Percentiles rank a stretch among this genome's conserved stretches.
These are phyloP conservation scores for Stagonosporopsis vannaccii DNA, from an alignment of 2,329 filamentous ascomycete species.

Conservation along the genomic window DNA sequence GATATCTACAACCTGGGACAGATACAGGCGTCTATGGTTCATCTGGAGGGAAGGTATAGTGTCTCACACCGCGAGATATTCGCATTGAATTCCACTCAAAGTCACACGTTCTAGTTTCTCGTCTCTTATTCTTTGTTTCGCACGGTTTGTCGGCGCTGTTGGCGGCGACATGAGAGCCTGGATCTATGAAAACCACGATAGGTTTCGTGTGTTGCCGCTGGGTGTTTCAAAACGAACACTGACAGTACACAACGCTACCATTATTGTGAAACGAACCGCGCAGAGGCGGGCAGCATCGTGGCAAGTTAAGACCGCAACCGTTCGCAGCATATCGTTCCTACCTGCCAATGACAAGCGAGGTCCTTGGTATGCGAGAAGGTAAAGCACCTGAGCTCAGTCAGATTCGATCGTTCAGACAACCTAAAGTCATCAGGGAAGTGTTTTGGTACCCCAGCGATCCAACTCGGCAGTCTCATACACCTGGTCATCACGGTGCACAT, in stretches of 20 bases:
- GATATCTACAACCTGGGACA: not conserved
- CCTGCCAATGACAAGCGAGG: not conserved
- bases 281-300: not conserved
- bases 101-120: not conserved
- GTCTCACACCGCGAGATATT: not conserved
- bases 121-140: not conserved
- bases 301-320: not conserved
- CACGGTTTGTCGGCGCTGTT: not conserved
- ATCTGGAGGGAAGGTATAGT: constrained; percentile 2
- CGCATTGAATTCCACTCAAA: not conserved
- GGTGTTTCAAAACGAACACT: constrained; percentile 13
- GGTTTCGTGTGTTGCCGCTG: constrained; percentile 5
- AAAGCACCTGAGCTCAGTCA: not conserved
- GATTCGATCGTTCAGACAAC: constrained; percentile 3
- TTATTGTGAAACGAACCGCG: not conserved
- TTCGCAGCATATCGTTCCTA: not conserved
- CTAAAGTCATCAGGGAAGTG: not conserved
- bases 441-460: not conserved
- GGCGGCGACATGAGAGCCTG: not conserved
- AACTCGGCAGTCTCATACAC: not conserved
- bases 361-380: not conserved
- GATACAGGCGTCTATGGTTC: constrained; percentile 2
- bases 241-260: constrained; percentile 3
- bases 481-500: not conserved
- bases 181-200: constrained; percentile 1